These are phyloP conservation scores for Rhodotorula sp. DNA, from an alignment of 1,284 basidiomycete genomes.

Conservation along the genomic window DNA sequence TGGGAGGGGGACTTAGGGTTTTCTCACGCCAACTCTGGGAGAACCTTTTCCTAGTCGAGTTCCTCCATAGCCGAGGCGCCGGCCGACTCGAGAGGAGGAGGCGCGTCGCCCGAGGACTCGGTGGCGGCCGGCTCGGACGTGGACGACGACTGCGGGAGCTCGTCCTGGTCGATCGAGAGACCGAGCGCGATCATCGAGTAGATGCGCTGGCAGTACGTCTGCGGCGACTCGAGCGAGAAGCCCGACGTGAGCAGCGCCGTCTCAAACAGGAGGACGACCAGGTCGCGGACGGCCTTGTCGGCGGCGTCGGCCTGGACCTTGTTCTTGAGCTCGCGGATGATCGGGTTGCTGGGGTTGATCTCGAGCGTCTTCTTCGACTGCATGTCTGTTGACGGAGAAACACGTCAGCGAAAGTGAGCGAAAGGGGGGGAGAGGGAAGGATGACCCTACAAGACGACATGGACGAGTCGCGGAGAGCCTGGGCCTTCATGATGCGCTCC, in stretches of 20 bases:
- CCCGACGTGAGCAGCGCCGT: slow-evolving; percentile 71
- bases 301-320: slow-evolving; percentile 96
- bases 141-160: slow-evolving; percentile 31
- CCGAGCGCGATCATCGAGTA: slow-evolving; percentile 89
- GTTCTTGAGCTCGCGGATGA: slow-evolving; percentile 92
- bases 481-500: slow-evolving; percentile 99
- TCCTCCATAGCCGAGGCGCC: slow-evolving; percentile 51
- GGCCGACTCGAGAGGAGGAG: slow-evolving; percentile 36
- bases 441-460: slow-evolving; percentile 74
- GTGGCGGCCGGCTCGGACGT: slow-evolving; percentile 48
- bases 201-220: slow-evolving; percentile 89
- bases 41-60: slow-evolving; percentile 49
- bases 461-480: slow-evolving; percentile 95
- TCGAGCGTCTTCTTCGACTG: slow-evolving; percentile 98
- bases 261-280: slow-evolving; percentile 94
- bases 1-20: background rate
- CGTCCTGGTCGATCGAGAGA: slow-evolving; percentile 49
- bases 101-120: slow-evolving; percentile 28
- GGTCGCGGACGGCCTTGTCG: slow-evolving; percentile 87
- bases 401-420: too few species aligned
- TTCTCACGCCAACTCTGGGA: background rate
- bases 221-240: slow-evolving; percentile 93
- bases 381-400: slow-evolving; percentile 33
- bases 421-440: too few species aligned
- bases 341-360: slow-evolving; percentile 90